Evolutionary conservation across 2,329 filamentous ascomycete species (phyloP), one percentile per base, ranked within the genome.

Genomic region (Ophiostoma populinum): DNA sequence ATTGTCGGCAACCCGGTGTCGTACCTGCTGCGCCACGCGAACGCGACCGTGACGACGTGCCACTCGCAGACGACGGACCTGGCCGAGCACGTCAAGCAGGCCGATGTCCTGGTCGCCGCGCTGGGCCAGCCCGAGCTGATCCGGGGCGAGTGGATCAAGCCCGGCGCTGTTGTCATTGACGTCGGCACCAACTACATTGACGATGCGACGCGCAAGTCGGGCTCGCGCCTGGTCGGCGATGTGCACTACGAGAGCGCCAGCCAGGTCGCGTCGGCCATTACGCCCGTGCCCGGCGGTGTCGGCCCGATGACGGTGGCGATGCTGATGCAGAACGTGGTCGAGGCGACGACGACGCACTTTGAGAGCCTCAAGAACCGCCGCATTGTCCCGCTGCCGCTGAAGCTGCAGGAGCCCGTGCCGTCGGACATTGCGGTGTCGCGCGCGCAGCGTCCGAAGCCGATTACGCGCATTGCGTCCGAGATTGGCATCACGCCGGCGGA

Each of bases 291-390:
- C 2, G 90, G 90, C 38, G 90, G 90, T 55, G 90, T 98, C 40
- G 90, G 90, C 0, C 90, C 90, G 34, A 98, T 98, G 90, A 98
- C 90, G 3, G 86, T 98, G 43, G 90, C 90, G 40, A 98, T 98
- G 90, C 66, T 98, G 32, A 63, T 98, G 48, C 81, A 92, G 56
- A 98, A 98, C 51, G 86, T 95, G 7, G 79, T 95, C 37, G 79
- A 87, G 46, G 77, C 87, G 22, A 79, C 90, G 24, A 78, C 75
- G 32, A 62, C 70, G 38, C 86, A 82, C 51, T 90, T 90, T 44
- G 81, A 90, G 43, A 70, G 71, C 41, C 79, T 92, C 54, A 92
- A 82, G 59, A 65, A 76, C 42, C 72, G 90, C 40, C 75, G 71
- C 46, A 80, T 92, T 42, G 68, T 72, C 6, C 82, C 90, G 16